These are phyloP conservation scores for Alternaria arborescens DNA, from an alignment of 2,329 filamentous ascomycete genomes.

Conservation along the genomic window DNA sequence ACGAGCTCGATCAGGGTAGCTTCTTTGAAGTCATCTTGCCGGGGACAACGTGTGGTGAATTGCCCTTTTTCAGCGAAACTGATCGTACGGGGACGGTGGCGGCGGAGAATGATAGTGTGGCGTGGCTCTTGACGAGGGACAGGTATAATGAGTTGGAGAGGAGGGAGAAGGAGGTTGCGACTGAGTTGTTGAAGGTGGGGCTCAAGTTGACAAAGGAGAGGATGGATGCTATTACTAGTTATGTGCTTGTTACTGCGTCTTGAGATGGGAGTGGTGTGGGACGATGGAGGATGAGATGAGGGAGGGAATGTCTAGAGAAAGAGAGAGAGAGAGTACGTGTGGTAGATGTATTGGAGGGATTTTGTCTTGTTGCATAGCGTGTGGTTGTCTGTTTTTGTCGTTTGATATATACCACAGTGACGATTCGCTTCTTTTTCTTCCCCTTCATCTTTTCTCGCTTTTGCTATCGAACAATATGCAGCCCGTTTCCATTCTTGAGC, in stretches of 20 bases:
- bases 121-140: constrained; percentile 79
- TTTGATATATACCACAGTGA: not conserved
- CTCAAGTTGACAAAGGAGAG: constrained; percentile 93
- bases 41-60: constrained; percentile 92
- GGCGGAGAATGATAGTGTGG: constrained; percentile 81
- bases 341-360: no score
- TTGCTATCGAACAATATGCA: no score
- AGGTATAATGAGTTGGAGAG: constrained; percentile 77
- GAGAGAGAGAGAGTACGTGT: no score
- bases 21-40: constrained; percentile 93
- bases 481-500: no score
- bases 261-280: not conserved
- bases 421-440: not conserved
- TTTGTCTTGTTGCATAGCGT: not conserved
- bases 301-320: no score
- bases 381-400: not conserved
- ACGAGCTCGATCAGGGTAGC: constrained; percentile 86
- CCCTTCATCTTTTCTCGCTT: no score
- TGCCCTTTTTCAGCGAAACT: constrained; percentile 96
- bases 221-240: constrained; percentile 74
- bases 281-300: not conserved
- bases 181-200: constrained; percentile 85
- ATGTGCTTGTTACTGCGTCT: constrained; percentile 49
- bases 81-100: constrained; percentile 84
- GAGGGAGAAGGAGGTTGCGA: constrained; percentile 77